Conservation (phyloP, 805 yeast genomes). For the Metschnikowia aberdeeniae region DNA sequence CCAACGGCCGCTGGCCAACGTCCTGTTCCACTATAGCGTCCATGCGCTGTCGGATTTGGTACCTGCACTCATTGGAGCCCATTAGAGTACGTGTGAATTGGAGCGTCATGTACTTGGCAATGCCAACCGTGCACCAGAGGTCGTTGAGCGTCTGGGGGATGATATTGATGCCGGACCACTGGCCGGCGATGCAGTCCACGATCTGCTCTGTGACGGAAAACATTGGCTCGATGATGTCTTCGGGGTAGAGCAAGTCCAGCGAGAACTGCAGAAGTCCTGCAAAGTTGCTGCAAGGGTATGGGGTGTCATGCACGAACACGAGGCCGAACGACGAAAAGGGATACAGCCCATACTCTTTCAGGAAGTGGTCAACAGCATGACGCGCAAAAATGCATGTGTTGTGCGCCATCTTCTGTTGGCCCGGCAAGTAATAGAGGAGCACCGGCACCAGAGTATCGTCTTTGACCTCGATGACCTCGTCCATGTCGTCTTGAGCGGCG, state of each 20-base stretch:
- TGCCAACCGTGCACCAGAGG: slow-evolving; percentile 85
- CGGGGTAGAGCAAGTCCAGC: slow-evolving; percentile 63
- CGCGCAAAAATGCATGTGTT: slow-evolving; percentile 76
- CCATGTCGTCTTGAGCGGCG: slow-evolving; percentile 28
- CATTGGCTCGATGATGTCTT: slow-evolving; percentile 74
- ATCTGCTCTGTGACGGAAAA: slow-evolving; percentile 64
- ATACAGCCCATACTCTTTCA: slow-evolving; percentile 87
- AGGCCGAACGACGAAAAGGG: slow-evolving; percentile 83
- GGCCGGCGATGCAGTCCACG: slow-evolving; percentile 70
- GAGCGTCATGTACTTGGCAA: slow-evolving; percentile 76
- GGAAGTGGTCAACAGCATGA: slow-evolving; percentile 76
- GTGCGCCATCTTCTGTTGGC: slow-evolving; percentile 48
- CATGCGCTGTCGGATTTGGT: slow-evolving; percentile 57
- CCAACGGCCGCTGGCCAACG: slow-evolving; percentile 77
- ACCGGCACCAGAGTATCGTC: slow-evolving; percentile 35
- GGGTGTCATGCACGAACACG: slow-evolving; percentile 52
- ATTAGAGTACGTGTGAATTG: slow-evolving; percentile 65
- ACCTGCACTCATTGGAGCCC: slow-evolving; percentile 82
- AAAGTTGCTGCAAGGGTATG: slow-evolving; percentile 44
- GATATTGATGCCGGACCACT: slow-evolving; percentile 92
- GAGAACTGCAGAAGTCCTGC: slow-evolving; percentile 67
- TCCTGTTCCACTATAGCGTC: slow-evolving; percentile 71
- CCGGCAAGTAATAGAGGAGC: slow-evolving; percentile 60
- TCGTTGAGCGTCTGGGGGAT: slow-evolving; percentile 77
- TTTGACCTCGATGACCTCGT: slow-evolving; percentile 24